A percentile compares a stretch with the other conserved stretches of the same genome.
These are phyloP conservation scores for Trichophyton rubrum DNA, from an alignment of 2,329 filamentous ascomycete species.

Conservation along the genomic window DNA sequence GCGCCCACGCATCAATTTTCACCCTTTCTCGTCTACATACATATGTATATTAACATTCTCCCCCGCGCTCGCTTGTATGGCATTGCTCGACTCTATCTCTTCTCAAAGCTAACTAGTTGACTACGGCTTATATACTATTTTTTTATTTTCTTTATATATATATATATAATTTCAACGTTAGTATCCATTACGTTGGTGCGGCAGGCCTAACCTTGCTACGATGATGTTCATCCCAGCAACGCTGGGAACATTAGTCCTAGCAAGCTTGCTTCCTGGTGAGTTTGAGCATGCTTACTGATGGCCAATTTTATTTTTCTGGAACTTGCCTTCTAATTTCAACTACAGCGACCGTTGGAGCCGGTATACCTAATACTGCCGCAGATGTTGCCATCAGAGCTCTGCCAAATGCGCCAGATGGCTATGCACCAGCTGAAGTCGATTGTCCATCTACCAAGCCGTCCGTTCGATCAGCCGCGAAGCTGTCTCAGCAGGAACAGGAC, in stretches of 20 bases:
- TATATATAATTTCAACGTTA: too few relatives aligned
- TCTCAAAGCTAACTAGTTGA: too few relatives aligned
- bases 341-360: background rate
- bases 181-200: too few relatives aligned
- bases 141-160: too few relatives aligned
- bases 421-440: conserved; percentile 54
- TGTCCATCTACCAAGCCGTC: conserved; percentile 60
- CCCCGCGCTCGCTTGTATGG: too few relatives aligned
- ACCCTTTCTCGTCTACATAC: too few relatives aligned
- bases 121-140: too few relatives aligned
- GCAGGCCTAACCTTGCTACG: background rate
- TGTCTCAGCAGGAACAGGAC: conserved; percentile 57
- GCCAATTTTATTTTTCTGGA: too few relatives aligned
- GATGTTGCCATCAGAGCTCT: conserved; percentile 26
- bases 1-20: too few relatives aligned
- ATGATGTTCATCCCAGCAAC: background rate
- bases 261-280: background rate
- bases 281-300: background rate
- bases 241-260: background rate
- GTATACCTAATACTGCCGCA: background rate
- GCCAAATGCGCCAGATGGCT: conserved; percentile 52
- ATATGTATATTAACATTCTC: too few relatives aligned
- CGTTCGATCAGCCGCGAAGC: conserved; percentile 48
- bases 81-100: too few relatives aligned
- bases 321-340: background rate